Conservation (phyloP, 164 flowering plant species). For the Annona squamosa region DNA sequence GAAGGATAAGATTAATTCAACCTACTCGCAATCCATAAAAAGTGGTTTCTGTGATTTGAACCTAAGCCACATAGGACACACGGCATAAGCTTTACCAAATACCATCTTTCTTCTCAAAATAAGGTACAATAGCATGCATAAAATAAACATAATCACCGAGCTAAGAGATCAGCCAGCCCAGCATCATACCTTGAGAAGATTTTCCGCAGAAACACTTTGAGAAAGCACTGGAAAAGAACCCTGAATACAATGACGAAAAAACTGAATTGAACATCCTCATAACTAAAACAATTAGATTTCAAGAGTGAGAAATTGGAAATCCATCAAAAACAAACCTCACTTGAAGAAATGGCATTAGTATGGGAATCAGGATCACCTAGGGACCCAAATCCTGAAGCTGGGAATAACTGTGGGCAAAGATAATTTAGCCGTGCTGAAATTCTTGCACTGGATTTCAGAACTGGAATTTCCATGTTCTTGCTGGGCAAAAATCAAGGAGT, state of each 20-base stretch:
- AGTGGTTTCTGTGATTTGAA: too few relatives aligned
- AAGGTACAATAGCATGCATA: neutral
- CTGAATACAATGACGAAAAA: constrained; percentile 33
- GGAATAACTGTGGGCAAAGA: constrained; percentile 87
- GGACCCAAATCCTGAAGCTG: constrained; percentile 78
- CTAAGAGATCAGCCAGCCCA: neutral
- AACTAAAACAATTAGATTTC: constrained; percentile 2
- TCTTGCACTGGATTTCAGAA: constrained; percentile 79
- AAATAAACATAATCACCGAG: neutral
- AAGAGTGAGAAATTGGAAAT: neutral
- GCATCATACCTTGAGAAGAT: constrained; percentile 83
- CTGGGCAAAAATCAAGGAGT: constrained; percentile 30
- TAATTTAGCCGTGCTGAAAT: constrained; percentile 76
- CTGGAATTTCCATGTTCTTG: constrained; percentile 76
- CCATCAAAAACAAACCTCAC: constrained; percentile 45
- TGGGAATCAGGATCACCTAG: constrained; percentile 20
- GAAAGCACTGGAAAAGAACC: constrained; percentile 19
- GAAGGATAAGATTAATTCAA: too few relatives aligned
- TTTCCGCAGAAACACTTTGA: constrained; percentile 59
- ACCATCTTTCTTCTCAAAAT: neutral
- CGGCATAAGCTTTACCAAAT: too few relatives aligned
- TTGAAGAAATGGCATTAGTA: constrained; percentile 20
- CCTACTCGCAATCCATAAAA: too few relatives aligned
- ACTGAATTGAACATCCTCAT: constrained; percentile 7
- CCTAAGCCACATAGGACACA: too few relatives aligned